Percentiles rank a stretch among this genome's conserved stretches.
Conservation (phyloP, 306 rosid genomes). For the Gastrolobium bilobum region DNA sequence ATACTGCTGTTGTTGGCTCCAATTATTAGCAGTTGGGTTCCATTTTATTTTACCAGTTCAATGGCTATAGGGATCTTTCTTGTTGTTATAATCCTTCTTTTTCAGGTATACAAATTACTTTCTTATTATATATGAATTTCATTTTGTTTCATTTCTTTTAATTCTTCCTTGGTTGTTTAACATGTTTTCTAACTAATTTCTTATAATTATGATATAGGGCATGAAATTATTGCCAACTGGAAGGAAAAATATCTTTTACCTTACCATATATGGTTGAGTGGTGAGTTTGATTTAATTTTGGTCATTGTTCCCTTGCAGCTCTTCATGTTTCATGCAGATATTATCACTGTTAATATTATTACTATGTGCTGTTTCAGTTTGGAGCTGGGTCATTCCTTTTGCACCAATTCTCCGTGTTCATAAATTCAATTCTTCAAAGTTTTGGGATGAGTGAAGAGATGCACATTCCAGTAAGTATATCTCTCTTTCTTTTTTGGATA, state of each 20-base stretch:
- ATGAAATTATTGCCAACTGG: constrained; percentile 92
- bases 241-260: constrained; percentile 75
- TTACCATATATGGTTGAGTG: constrained; percentile 78
- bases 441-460: constrained; percentile 86
- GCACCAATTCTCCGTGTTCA: constrained; percentile 66
- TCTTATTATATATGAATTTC: neutral
- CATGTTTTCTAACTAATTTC: constrained; percentile 10
- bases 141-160: constrained; percentile 24
- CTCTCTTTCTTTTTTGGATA: constrained; percentile 35
- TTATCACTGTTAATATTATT: constrained; percentile 6
- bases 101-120: constrained; percentile 69
- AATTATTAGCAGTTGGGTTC: constrained; percentile 78
- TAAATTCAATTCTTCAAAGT: constrained; percentile 74
- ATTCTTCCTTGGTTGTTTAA: constrained; percentile 38
- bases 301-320: constrained; percentile 28
- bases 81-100: constrained; percentile 75
- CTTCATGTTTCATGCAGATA: constrained; percentile 26
- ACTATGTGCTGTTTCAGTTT: constrained; percentile 62
- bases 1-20: constrained; percentile 73
- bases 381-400: constrained; percentile 81
- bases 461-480: constrained; percentile 77
- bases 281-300: constrained; percentile 60
- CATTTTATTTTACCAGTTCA: constrained; percentile 83
- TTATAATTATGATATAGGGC: constrained; percentile 61
- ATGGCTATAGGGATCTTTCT: constrained; percentile 83